phyloP scores from a whole-genome alignment of 139 green algal genomes.

The Haematococcus sp. region DNA sequence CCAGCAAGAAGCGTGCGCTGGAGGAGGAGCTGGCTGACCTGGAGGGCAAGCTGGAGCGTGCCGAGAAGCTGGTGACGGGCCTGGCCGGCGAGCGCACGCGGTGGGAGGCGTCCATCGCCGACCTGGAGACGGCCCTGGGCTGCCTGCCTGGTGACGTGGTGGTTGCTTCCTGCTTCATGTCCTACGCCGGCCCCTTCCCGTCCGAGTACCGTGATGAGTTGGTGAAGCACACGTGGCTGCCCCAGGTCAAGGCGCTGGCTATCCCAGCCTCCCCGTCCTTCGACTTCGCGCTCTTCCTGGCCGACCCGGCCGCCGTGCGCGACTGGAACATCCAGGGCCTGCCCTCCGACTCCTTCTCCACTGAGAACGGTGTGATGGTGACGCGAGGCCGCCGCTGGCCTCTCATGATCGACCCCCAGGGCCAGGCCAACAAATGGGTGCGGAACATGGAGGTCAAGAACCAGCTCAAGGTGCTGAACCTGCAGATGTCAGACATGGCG shows the following conservation, averaged over 20 bases:
- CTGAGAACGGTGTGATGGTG: constrained; percentile 80
- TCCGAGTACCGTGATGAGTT: constrained; percentile 73
- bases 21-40: constrained; percentile 77
- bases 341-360: constrained; percentile 71
- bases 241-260: constrained; percentile 54
- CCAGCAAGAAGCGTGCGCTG: constrained; percentile 64
- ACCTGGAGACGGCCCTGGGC: constrained; percentile 50
- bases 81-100: constrained; percentile 60
- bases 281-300: constrained; percentile 75
- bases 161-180: constrained; percentile 71
- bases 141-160: constrained; percentile 67
- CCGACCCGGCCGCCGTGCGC: constrained; percentile 64
- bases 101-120: constrained; percentile 68
- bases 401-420: constrained; percentile 81
- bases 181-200: constrained; percentile 79
- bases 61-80: constrained; percentile 72
- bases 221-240: constrained; percentile 70
- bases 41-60: constrained; percentile 75
- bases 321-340: constrained; percentile 86
- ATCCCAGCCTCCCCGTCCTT: constrained; percentile 67
- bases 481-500: constrained; percentile 73
- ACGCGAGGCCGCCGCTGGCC: constrained; percentile 69
- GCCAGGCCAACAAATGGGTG: constrained; percentile 82
- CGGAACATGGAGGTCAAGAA: constrained; percentile 75
- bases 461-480: constrained; percentile 69